Conservation (phyloP, 345 rosid genomes). For the Salix suchowensis region DNA sequence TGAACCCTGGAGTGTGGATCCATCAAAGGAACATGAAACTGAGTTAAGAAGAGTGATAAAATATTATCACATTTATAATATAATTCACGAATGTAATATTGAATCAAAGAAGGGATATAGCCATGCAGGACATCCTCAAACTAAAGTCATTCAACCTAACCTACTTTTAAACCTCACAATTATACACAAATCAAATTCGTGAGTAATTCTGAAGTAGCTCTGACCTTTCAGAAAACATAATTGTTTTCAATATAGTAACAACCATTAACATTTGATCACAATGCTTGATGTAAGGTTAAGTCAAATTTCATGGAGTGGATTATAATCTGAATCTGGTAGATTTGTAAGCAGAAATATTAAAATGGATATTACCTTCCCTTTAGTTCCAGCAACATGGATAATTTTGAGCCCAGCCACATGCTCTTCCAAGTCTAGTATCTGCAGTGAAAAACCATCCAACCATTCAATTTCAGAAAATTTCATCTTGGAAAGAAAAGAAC, state of each 20-base stretch:
- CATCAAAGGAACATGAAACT: neutral
- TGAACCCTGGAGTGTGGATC: slow-evolving; percentile 59
- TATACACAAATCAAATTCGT: neutral
- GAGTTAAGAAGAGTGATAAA: neutral
- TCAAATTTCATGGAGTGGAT: neutral
- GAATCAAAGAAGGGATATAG: neutral
- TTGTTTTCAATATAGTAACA: neutral
- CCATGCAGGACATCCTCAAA: neutral
- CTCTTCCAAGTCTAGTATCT: slow-evolving; percentile 76
- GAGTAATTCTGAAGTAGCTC: neutral
- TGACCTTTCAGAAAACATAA: neutral
- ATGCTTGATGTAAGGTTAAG: neutral
- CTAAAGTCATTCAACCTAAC: neutral
- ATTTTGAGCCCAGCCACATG: slow-evolving; percentile 49
- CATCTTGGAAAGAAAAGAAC: neutral
- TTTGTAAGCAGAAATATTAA: neutral
- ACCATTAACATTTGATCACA: neutral
- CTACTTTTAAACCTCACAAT: neutral
- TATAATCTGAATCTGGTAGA: neutral
- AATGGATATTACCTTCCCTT: slow-evolving; percentile 64
- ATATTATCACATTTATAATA: neutral
- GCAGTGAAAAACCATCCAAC: slow-evolving; percentile 10
- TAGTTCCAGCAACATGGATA: slow-evolving; percentile 92
- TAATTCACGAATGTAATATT: neutral
- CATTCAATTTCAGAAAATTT: slow-evolving; percentile 1